Evolutionary conservation across 2,329 filamentous ascomycete genomes (phyloP), one percentile per base, ranked within the genome.

Genomic region (Scedosporium minutisporum): DNA sequence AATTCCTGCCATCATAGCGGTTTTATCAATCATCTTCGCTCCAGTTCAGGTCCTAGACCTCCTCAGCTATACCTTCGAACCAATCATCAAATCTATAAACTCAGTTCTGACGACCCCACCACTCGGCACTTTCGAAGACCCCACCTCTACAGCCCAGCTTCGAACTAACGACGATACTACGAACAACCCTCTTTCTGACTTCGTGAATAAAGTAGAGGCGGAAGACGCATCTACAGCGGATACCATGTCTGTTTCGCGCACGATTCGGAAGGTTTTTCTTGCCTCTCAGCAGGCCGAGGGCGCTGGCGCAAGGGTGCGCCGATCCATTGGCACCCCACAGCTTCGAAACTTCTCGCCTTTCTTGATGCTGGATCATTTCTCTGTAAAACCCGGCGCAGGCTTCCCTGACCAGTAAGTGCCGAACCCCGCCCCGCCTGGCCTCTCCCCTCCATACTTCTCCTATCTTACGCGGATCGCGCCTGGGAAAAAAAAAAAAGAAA

Each of bases 301-400:
- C 53, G 91, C 87, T 0, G 93, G 95, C 63, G 93, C 93, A 4
- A 83, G 87, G 65, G 93, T 97, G 14, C 86, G 93, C 66, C 87
- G 93, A 64, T 93, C 90, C 51, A 90, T 97, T 67, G 93, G 93
- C 68, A 96, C 91, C 1, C 82, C 89, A 4, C 82, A 89, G 67
- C 82, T 97, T 23, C 86, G 87, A 71, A 91, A 96, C 79, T 88
- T 97, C 74, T 90, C 87, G 14, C 95, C 93, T 0, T 97, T 97
- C 77, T 82, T 97, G 55, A 96, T 97, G 92, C 89, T 97, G 57
- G 93, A 97, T 72, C 90, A 97, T 78, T 97, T 97, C 78, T 84
- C 81, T 62, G 85, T 95, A 68, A 83, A 85, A 61, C 86, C 87
- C 1, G 91, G 90, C 64, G 89, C 92, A 9, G 93, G 93, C 0